Conservation (phyloP, 176 grass and related monocot genomes). For the Triticum timopheevii region DNA sequence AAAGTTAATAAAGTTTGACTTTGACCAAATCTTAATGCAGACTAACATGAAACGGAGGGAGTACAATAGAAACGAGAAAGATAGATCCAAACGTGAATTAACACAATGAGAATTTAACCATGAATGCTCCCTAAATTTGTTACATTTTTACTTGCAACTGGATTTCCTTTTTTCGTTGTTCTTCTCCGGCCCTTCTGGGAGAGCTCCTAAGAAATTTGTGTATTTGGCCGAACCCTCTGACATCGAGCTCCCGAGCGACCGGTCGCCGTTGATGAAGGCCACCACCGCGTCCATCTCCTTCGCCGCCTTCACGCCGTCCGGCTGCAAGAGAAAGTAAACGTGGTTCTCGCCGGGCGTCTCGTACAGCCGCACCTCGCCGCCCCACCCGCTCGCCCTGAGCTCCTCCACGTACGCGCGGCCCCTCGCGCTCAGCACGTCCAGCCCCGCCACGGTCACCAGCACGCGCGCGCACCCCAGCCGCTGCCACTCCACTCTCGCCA, state of each 20-base stretch:
- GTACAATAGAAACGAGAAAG: no score
- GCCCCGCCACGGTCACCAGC: constrained; percentile 58
- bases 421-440: constrained; percentile 45
- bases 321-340: constrained; percentile 55
- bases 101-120: no score
- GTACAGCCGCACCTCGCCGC: constrained; percentile 41
- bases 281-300: constrained; percentile 49
- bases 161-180: no score
- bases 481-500: constrained; percentile 30
- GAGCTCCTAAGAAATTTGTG: background rate
- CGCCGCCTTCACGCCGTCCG: constrained; percentile 35
- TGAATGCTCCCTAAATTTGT: no score
- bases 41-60: no score
- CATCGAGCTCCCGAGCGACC: background rate
- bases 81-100: no score
- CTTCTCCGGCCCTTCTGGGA: background rate
- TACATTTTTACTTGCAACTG: no score
- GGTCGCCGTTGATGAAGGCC: constrained; percentile 42
- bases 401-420: constrained; percentile 47
- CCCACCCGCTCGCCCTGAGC: constrained; percentile 48
- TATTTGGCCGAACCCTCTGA: no score
- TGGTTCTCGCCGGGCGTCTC: constrained; percentile 61
- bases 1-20: no score
- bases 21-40: no score
- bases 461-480: constrained; percentile 39